These are phyloP conservation scores for Panellus pusillus DNA, from an alignment of 768 basidiomycete species.

Conservation along the genomic window DNA sequence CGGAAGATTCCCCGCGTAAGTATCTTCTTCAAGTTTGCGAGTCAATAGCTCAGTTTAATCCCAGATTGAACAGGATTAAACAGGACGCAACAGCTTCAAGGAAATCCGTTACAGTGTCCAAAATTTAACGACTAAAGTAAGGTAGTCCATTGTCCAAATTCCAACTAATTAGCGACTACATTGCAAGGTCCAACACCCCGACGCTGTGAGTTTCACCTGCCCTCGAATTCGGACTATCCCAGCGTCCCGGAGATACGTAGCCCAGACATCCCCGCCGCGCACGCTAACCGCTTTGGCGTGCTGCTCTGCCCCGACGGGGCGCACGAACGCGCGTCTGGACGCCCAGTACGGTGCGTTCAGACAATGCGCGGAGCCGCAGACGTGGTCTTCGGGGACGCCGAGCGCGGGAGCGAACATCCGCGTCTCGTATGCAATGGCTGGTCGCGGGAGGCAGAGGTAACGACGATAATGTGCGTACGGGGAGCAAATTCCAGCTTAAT, in stretches of 20 bases:
- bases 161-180: too few species aligned
- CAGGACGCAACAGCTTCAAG: too few species aligned
- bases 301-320: neutral
- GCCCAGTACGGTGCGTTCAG: conserved; percentile 17
- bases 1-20: too few species aligned
- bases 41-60: too few species aligned
- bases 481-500: neutral
- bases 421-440: conserved; percentile 10
- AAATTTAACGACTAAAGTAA: too few species aligned
- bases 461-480: conserved; percentile 8
- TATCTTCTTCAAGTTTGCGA: too few species aligned
- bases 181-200: too few species aligned
- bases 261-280: conserved; percentile 12
- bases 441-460: neutral
- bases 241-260: neutral
- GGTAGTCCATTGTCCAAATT: too few species aligned
- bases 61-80: too few species aligned
- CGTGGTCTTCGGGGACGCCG: conserved; percentile 13
- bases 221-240: neutral
- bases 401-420: conserved; percentile 14
- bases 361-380: conserved; percentile 15
- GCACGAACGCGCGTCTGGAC: neutral
- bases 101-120: too few species aligned
- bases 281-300: conserved; percentile 11
- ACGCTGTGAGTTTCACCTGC: too few species aligned